A percentile compares a stretch with the other conserved stretches of the same genome.
phyloP scores from a whole-genome alignment of 2,329 filamentous ascomycete genomes.

The Corinectria fuckeliana region DNA sequence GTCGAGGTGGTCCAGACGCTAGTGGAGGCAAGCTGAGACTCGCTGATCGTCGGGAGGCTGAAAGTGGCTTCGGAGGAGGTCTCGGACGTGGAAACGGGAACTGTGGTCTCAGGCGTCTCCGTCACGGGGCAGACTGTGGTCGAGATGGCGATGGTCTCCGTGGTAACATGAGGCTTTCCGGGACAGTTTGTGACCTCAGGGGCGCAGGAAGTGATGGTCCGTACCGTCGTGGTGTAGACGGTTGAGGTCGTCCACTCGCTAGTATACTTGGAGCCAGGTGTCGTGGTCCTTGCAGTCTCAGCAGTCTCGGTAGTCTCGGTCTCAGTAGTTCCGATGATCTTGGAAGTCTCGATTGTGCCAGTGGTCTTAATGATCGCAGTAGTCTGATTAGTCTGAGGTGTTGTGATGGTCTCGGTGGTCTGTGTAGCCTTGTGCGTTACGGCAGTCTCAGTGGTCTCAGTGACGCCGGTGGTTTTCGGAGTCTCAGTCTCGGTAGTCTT shows the following conservation, averaged over 20 bases:
- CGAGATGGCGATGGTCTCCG: slow-evolving; percentile 32
- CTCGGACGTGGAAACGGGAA: background rate
- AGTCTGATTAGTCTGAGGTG: too few species aligned
- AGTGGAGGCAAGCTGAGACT: background rate
- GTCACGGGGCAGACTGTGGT: slow-evolving; percentile 35
- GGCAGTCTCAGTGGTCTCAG: background rate
- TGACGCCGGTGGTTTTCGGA: background rate
- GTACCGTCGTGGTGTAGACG: slow-evolving; percentile 28
- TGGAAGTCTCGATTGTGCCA: background rate
- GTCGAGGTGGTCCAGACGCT: slow-evolving; percentile 23
- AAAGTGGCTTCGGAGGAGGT: background rate
- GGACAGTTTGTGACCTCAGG: slow-evolving; percentile 32
- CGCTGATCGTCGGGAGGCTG: background rate
- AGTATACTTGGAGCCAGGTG: background rate
- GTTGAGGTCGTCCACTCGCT: slow-evolving; percentile 25
- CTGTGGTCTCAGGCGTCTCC: background rate
- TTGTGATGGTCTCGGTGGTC: background rate
- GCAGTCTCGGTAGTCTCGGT: background rate
- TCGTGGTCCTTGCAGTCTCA: background rate
- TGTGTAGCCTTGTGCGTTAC: background rate
- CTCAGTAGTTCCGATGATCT: background rate
- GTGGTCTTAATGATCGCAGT: background rate
- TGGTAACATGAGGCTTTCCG: background rate
- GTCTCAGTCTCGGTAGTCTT: background rate
- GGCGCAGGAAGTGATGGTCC: slow-evolving; percentile 30